Base-by-base conservation (phyloP, 768 basidiomycete species). In the Cantharellus cinnabarinus region DNA sequence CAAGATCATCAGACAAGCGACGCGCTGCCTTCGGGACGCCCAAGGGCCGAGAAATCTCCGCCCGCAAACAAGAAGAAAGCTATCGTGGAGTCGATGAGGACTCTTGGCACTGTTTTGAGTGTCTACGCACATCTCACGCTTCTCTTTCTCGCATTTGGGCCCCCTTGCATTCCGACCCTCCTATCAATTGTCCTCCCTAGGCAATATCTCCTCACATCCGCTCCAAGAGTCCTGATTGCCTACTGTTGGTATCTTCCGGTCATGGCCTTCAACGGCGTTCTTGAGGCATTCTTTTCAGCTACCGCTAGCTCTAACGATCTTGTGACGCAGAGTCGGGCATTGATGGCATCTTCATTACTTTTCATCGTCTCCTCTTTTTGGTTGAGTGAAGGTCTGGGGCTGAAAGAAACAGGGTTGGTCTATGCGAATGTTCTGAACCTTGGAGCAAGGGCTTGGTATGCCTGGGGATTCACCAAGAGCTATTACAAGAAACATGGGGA, bases 241-340 rank as follows among this genome's bases (percentile, higher is more conserved):
- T 99, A 91, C 79, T 83, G 79, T 20, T 7, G 57, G 73, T 94
- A 93, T 64, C 83, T 98, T 63, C 95, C 95, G 0, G 76, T 85
- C 29, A 76, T 99, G 65, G 85, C 85, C 3, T 71, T 89, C 63
- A 99, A 99, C 66, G 95, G 95, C 2, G 78, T 87, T 0, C 71
- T 94, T 15, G 95, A 99, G 67, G 89, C 93, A 0, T 93, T 95
- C 69, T 75, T 94, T 64, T 79, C 85, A 2, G 83, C 87, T 58
- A 81, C 82, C 2, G 86, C 89, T 1, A 74, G 75, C 1, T 74
- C 83, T 0, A 64, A 69, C 1, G 83, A 91, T 68, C 70, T 99
- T 5, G 78, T 73, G 52, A 68, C 66, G 4, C 90, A 94, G 68
- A 65, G 63, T 50, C 79, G 77, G 50, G 88, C 82, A 80, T 86